Percentiles rank a stretch among this genome's conserved stretches.
Evolutionary conservation across 495 filamentous ascomycete genomes (phyloP).

Genomic region (Copromyces sp.): DNA sequence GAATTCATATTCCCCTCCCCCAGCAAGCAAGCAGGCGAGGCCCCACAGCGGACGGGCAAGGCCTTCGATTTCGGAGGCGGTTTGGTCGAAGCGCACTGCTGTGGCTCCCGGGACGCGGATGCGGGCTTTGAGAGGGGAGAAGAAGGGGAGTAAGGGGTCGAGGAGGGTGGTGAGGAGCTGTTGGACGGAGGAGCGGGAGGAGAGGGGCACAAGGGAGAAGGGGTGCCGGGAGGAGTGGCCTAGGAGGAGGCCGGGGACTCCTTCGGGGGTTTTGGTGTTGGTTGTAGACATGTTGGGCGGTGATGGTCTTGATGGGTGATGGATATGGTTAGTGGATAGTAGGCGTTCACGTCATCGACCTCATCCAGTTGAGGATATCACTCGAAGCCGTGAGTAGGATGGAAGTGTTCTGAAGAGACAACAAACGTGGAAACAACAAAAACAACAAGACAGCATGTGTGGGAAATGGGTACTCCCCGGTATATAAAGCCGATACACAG

Average conservation of each 20-base stretch:
- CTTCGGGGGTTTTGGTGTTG: not conserved
- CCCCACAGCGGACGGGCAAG: constrained; percentile 68
- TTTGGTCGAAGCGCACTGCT: constrained; percentile 61
- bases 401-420: not conserved
- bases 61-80: constrained; percentile 67
- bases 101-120: constrained; percentile 53
- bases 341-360: not conserved
- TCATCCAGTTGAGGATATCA: not conserved
- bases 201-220: constrained; percentile 37
- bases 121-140: constrained; percentile 47
- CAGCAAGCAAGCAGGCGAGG: constrained; percentile 55
- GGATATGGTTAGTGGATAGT: not conserved
- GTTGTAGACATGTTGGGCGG: not conserved
- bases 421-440: not conserved
- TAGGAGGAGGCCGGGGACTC: constrained; percentile 31
- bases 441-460: not conserved
- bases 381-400: not conserved
- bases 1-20: constrained; percentile 51
- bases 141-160: constrained; percentile 53
- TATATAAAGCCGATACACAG: not conserved
- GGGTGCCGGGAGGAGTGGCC: constrained; percentile 40
- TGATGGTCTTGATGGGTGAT: not conserved
- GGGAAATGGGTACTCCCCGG: not conserved
- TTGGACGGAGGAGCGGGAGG: constrained; percentile 44
- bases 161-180: constrained; percentile 48